phyloP scores from a whole-genome alignment of 345 rosid genomes.

The Reutealis trisperma region DNA sequence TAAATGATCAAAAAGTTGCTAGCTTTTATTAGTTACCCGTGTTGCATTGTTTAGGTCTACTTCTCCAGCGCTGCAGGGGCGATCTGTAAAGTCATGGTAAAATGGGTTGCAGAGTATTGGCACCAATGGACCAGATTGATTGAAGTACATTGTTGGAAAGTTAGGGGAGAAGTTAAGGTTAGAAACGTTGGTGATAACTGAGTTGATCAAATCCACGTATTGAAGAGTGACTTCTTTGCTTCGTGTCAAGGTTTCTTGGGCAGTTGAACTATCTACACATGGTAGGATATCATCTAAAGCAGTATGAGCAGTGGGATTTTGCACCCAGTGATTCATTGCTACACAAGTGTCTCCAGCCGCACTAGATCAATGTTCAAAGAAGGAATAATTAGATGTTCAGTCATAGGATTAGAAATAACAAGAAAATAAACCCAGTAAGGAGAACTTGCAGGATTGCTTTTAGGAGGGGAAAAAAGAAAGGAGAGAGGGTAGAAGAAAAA shows the following conservation, averaged over 20 bases:
- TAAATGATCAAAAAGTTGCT: background rate
- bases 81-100: constrained; percentile 52
- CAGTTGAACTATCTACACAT: constrained; percentile 73
- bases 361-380: constrained; percentile 36
- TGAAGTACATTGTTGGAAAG: constrained; percentile 69
- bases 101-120: constrained; percentile 88
- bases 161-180: constrained; percentile 90
- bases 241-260: constrained; percentile 65
- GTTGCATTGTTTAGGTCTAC: constrained; percentile 75
- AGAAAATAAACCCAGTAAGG: background rate
- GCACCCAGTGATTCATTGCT: constrained; percentile 86
- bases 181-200: constrained; percentile 90
- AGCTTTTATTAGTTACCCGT: constrained; percentile 44
- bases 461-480: background rate
- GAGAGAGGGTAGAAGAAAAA: background rate
- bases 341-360: constrained; percentile 86
- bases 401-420: too few relatives aligned
- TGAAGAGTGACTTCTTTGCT: constrained; percentile 79
- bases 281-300: constrained; percentile 86
- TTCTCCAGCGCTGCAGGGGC: constrained; percentile 73
- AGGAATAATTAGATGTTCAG: background rate
- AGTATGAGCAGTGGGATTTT: constrained; percentile 76
- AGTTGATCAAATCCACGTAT: constrained; percentile 73
- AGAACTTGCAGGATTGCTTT: background rate
- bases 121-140: constrained; percentile 87